These are phyloP conservation scores for Trametopsis cervina DNA, from an alignment of 768 basidiomycete genomes.

Conservation along the genomic window DNA sequence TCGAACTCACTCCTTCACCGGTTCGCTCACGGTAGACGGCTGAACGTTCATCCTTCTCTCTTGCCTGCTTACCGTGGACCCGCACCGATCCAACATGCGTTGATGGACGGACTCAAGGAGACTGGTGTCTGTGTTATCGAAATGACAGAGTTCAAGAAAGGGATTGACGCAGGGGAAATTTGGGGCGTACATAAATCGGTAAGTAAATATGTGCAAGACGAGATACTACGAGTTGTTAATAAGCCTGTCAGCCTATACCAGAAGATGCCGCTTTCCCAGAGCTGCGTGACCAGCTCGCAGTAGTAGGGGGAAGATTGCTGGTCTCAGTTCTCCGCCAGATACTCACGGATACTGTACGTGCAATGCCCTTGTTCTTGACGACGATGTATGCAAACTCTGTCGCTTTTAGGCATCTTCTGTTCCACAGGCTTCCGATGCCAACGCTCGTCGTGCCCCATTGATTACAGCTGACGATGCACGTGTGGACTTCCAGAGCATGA, in stretches of 20 bases:
- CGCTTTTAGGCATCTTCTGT: constrained; percentile 42
- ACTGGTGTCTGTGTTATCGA: constrained; percentile 81
- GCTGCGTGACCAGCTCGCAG: constrained; percentile 54
- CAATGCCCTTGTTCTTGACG: no score
- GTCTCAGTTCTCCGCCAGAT: constrained; percentile 65
- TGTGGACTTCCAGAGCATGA: constrained; percentile 50
- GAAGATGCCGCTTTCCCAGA: constrained; percentile 42
- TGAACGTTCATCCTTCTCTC: constrained; percentile 89
- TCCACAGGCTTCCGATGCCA: constrained; percentile 36
- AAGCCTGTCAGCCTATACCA: constrained; percentile 41
- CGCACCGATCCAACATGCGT: constrained; percentile 81
- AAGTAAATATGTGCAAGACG: constrained; percentile 18
- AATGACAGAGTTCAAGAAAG: constrained; percentile 60
- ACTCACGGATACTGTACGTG: constrained; percentile 32
- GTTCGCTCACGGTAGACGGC: constrained; percentile 50
- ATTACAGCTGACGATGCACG: constrained; percentile 47
- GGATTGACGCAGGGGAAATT: constrained; percentile 75
- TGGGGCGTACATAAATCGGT: constrained; percentile 55
- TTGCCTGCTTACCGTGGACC: constrained; percentile 86
- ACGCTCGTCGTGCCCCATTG: constrained; percentile 46
- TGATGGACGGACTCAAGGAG: constrained; percentile 57
- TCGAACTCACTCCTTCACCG: constrained; percentile 49
- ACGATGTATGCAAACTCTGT: no score
- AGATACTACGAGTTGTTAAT: neutral
- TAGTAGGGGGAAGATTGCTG: constrained; percentile 60